Evolutionary conservation across 169 alveolate species (phyloP), one percentile per base, ranked within the genome.

Genomic region (Plasmodium vivax): DNA sequence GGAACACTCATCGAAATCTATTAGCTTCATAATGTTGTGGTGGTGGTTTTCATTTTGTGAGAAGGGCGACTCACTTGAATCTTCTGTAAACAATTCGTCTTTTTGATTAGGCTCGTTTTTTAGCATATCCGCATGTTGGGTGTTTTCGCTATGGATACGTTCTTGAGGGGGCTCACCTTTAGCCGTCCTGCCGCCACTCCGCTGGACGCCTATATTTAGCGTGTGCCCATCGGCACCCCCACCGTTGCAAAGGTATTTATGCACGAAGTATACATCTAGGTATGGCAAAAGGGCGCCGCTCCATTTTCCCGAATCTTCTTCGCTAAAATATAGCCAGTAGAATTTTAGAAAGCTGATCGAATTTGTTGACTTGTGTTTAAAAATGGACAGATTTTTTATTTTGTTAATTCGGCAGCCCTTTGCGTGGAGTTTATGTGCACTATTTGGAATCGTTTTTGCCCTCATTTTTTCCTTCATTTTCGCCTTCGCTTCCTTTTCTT

Each of bases 1-100:
- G 83, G 84, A 14, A 16, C 94, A 90, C n/a, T 85, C 56, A 34
- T 90, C 94, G 73, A 90, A 90, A 90, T 90, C 94, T 41, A 90
- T 79, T 47, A 90, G 72, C 74, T 79, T 79, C 47, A 90, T 80
- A n/a, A 81, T 23, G 51, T 90, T 79, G 0, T 27, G 82, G 56
- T n/a, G 54, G 45, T 32, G 56, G 62, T 54, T 30, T 87, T 54
- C 73, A 74, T 77, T 12, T n/a, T 84, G 19, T 9, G 81, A 68
- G 34, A 19, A 19, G n/a, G 30, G 2, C 8, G 1, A 72, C 54
- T 43, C 34, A 38, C 43, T 32, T 47, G 51, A 41, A 10, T 71
- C 72, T 72, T 47, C 43, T 38, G 30, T 62, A 30, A 43, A 12
- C 23, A 68, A 19, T 41, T 58, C 51, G 54, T 4, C 45, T 38